Base-by-base conservation (phyloP, 345 rosid species). In the Lumnitzera littorea region DNA sequence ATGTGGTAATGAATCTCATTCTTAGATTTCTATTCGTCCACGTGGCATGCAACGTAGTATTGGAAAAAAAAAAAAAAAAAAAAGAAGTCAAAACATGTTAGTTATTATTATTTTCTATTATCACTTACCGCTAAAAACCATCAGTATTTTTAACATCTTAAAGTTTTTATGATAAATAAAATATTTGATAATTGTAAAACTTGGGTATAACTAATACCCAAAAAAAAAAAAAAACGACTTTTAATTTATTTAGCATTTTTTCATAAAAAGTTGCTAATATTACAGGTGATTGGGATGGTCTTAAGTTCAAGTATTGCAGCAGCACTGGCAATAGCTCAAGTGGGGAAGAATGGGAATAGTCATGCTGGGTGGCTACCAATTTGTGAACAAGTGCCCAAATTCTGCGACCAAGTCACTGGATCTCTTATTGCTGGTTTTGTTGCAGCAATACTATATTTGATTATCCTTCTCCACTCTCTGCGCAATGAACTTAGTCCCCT, bases 331-430 rank as follows among this genome's bases (percentile, higher is more conserved):
- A 67, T 80, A 68, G 91, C 78, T 31, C 51, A 50, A 46, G 80
- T 84, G 59, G 91, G 91, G 29, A 82, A 80, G 66, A 72, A 78
- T 24, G 87, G 91, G 60, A 80, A 71, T 49, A 67, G 56, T 24
- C 85, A 76, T 53, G 85, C 91, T 10, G 87, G 91, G 8, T 84
- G 91, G 91, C 67, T 80, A 3, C 85, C 91, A 1, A 58, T 84
- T 50, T 84, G 85, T 47, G 74, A 62, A 12, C 81, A 76, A 63
- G 82, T 84, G 60, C 78, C 82, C 4, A 69, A 69, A 23, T 84
- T 67, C 55, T 80, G 85, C 43, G 76, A 84, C 63, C 66, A 63
- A 50, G 74, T 66, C 50, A 74, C 78, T 2, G 74, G 75, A 2
- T 46, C 82, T 62, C 75, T 84, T 15, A 27, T 72, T 41, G 66